Conservation (phyloP, 257 asterid genomes). For the Jacaranda mimosifolia region DNA sequence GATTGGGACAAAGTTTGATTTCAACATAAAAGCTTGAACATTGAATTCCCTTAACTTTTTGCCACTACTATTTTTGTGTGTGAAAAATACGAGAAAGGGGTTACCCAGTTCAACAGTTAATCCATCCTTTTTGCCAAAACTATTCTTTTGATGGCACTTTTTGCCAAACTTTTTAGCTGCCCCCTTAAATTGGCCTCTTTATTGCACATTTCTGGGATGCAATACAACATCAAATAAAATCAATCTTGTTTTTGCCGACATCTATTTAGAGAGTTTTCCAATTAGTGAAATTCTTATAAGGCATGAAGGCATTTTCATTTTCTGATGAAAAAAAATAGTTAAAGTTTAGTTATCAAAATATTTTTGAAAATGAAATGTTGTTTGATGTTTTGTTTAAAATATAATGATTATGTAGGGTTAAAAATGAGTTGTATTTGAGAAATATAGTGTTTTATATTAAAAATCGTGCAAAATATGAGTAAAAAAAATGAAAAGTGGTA, state of each 20-base stretch:
- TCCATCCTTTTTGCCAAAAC: slow-evolving; percentile 27
- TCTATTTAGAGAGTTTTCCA: not conserved
- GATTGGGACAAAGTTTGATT: no score
- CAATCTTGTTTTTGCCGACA: slow-evolving; percentile 37
- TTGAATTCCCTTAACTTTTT: not conserved
- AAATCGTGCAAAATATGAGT: no score
- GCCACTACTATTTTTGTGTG: not conserved
- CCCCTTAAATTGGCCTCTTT: slow-evolving; percentile 5
- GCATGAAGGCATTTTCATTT: no score
- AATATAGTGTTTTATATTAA: no score
- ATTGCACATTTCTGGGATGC: slow-evolving; percentile 20
- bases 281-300: no score
- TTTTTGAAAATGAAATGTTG: no score
- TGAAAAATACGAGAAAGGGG: not conserved
- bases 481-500: no score
- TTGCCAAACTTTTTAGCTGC: slow-evolving; percentile 25
- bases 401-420: no score
- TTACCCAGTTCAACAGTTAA: slow-evolving; percentile 7
- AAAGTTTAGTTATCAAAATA: no score
- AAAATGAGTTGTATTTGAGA: no score
- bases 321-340: no score
- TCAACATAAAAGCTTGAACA: not conserved
- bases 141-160: not conserved
- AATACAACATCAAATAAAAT: slow-evolving; percentile 16
- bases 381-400: no score